Base-by-base conservation (phyloP, 1,139 yeast species). In the Diutina mesorugosa region DNA sequence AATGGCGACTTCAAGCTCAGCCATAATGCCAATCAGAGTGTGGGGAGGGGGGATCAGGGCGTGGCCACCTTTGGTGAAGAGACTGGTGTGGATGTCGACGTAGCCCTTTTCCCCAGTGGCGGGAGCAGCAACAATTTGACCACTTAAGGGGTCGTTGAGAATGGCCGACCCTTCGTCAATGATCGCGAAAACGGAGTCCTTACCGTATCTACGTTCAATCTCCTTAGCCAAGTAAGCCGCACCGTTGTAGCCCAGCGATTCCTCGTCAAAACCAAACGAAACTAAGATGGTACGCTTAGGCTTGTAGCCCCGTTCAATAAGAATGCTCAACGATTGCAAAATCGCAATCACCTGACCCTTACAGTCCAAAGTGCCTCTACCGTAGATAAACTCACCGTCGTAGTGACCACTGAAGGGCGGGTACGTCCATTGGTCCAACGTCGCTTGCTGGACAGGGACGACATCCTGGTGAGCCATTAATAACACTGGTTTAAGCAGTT, bases 261-360 rank as follows among this genome's bases (percentile, higher is more conserved):
- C 63, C 50, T 61, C 63, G 56, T 61, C 63, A 47, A 60, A 60
- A 2, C 63, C 61, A 54, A 61, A 57, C n/a, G 59, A 59, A 6
- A 58, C 55, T 16, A 60, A 52, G 14, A 60, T 60, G 12, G 61
- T 55, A 28, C 63, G 56, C 10, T 56, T 29, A 1, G 62, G 60
- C 45, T 18, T 32, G 55, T 56, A 60, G 4, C 58, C 58, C 32
- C 58, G 56, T 18, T 55, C 47, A 4, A 58, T 51, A 54, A 59
- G 57, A 55, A 59, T 55, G 48, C 60, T 60, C 47, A 58, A n/a
- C 8, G 63, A 56, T 51, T 60, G 60, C 59, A 60, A 57, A 14
- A 58, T 55, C 4, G 61, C 62, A 18, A 61, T 57, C 50, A 61
- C 57, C 51, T 57, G 56, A 51, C 60, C 60, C 28, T 61, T 60